Percentiles rank a stretch among this genome's conserved stretches.
These are phyloP conservation scores for Discostella stelligera DNA, from an alignment of 352 stramenopile genomes.

Conservation along the genomic window DNA sequence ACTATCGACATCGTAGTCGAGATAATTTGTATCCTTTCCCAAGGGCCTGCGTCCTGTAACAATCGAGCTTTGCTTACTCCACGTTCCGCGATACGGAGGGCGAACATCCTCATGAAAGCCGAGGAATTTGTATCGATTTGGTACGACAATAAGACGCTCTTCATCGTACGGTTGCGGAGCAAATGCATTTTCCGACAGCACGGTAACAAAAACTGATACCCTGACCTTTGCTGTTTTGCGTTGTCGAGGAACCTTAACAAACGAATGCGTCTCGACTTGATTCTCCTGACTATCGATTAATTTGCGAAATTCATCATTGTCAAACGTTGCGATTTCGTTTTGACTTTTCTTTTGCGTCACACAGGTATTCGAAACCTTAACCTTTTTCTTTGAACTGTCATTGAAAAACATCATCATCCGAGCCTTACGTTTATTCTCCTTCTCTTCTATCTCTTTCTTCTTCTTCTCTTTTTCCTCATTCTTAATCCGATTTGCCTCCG, in stretches of 20 bases:
- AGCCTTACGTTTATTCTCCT: slow-evolving; percentile 44
- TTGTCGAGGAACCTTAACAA: slow-evolving; percentile 12
- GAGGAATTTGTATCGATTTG: slow-evolving; percentile 79
- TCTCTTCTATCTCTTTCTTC: slow-evolving; percentile 38
- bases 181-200: slow-evolving; percentile 52
- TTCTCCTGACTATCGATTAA: slow-evolving; percentile 23
- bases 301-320: slow-evolving; percentile 38
- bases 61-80: slow-evolving; percentile 69
- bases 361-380: slow-evolving; percentile 12
- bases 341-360: slow-evolving; percentile 4
- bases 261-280: slow-evolving; percentile 15
- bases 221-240: slow-evolving; percentile 39
- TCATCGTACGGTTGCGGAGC: slow-evolving; percentile 68
- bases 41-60: slow-evolving; percentile 75
- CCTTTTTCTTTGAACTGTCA: slow-evolving; percentile 30
- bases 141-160: slow-evolving; percentile 60
- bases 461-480: slow-evolving; percentile 37
- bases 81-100: slow-evolving; percentile 76
- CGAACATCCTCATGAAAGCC: slow-evolving; percentile 77
- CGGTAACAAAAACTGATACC: slow-evolving; percentile 47
- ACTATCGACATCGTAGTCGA: slow-evolving; percentile 83
- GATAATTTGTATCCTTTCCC: slow-evolving; percentile 59
- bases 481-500: slow-evolving; percentile 35
- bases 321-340: slow-evolving; percentile 22
- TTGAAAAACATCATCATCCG: slow-evolving; percentile 46